Evolutionary conservation across 306 rosid genomes (phyloP).

Genomic region (Rosa persica): DNA sequence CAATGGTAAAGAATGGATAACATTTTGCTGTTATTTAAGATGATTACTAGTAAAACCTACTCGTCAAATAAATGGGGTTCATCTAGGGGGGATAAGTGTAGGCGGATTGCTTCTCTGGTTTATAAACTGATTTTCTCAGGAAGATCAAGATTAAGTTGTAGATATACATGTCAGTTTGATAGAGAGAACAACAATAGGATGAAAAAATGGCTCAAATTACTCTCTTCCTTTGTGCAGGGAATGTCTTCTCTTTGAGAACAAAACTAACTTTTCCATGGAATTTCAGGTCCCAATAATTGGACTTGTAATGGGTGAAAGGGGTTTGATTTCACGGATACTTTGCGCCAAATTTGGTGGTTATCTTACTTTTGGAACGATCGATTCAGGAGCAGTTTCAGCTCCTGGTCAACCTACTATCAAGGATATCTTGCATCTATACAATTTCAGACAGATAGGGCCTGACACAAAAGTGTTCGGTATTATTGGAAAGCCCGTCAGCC

Average conservation of each 20-base stretch:
- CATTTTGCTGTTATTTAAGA: not conserved
- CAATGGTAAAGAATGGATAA: not conserved
- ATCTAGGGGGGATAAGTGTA: not conserved
- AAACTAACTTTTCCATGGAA: conserved; percentile 25
- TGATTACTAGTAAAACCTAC: not conserved
- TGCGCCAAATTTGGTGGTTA: conserved; percentile 90
- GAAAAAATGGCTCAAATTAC: no score
- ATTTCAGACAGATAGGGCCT: conserved; percentile 65
- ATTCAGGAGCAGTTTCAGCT: conserved; percentile 82
- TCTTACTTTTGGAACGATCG: conserved; percentile 83
- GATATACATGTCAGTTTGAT: not conserved
- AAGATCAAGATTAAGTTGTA: not conserved
- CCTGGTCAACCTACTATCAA: conserved; percentile 90
- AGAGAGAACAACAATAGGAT: not conserved
- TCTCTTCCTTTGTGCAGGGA: not conserved
- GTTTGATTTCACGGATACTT: conserved; percentile 75
- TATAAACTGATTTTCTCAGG: not conserved
- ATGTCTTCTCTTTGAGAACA: not conserved
- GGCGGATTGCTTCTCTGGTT: not conserved
- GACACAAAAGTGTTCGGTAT: conserved; percentile 82
- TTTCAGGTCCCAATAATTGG: conserved; percentile 87
- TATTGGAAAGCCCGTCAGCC: conserved; percentile 88
- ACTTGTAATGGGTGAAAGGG: conserved; percentile 93
- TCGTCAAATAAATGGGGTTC: not conserved
- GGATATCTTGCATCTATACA: conserved; percentile 70